Percentiles rank a stretch among this genome's conserved stretches.
Evolutionary conservation across 345 rosid species (phyloP).

Genomic region (Citropsis articulata): DNA sequence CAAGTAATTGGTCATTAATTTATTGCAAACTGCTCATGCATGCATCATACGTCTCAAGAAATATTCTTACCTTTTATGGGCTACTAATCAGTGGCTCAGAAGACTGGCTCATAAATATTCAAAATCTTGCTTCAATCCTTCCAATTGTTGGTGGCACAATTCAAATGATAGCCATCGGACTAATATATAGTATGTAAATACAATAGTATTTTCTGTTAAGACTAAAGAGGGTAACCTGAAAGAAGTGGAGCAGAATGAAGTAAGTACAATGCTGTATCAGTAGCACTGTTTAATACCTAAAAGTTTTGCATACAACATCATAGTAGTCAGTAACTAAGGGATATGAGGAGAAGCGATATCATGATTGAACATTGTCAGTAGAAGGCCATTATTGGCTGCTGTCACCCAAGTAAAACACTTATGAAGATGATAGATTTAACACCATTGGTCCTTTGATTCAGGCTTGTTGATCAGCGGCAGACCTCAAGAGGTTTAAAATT

Average conservation of each 20-base stretch:
- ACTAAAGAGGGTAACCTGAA: neutral
- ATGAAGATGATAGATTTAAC: neutral
- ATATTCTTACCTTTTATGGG: neutral
- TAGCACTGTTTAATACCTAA: neutral
- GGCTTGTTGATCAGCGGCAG: neutral
- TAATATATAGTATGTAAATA: neutral
- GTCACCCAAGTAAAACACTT: neutral
- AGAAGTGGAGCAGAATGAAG: neutral
- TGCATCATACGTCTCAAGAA: neutral
- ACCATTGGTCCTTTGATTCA: neutral
- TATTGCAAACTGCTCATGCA: neutral
- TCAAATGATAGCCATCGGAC: neutral
- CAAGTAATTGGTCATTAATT: neutral
- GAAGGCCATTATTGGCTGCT: neutral
- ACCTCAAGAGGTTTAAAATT: neutral
- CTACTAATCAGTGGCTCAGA: neutral
- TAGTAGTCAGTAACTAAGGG: neutral
- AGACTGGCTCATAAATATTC: neutral
- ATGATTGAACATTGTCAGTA: neutral
- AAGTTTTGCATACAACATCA: neutral
- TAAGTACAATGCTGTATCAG: neutral
- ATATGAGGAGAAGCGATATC: neutral
- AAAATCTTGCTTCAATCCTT: neutral
- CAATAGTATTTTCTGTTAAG: neutral
- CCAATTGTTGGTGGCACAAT: neutral